phyloP scores from a whole-genome alignment of 805 yeast genomes.

The Teunomyces gatunensis region DNA sequence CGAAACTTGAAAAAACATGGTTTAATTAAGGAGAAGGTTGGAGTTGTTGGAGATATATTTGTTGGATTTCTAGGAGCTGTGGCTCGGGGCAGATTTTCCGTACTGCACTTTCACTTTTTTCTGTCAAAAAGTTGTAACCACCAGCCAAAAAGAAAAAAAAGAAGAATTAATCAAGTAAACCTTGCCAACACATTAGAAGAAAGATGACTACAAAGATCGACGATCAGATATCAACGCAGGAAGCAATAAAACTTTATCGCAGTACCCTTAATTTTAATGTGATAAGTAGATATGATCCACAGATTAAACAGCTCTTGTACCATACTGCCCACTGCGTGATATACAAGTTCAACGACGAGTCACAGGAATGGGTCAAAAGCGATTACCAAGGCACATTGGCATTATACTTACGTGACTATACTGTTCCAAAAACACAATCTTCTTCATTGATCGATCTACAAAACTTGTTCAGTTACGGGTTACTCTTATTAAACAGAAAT shows the following conservation, averaged over 20 bases:
- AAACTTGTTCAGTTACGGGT: constrained; percentile 59
- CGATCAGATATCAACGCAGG: constrained; percentile 40
- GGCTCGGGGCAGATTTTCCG: background rate
- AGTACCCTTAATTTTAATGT: constrained; percentile 73
- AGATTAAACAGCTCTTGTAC: constrained; percentile 62
- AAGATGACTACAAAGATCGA: constrained; percentile 1
- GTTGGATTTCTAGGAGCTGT: background rate
- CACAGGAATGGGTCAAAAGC: constrained; percentile 66
- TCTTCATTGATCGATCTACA: constrained; percentile 32
- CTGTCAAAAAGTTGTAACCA: background rate
- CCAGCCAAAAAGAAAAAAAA: background rate
- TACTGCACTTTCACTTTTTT: no score
- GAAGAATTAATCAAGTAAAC: background rate
- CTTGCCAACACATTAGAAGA: background rate
- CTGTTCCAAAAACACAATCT: constrained; percentile 10
- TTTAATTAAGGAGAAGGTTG: background rate
- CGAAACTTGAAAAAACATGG: constrained; percentile 5
- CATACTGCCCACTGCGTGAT: constrained; percentile 72
- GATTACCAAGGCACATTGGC: constrained; percentile 72
- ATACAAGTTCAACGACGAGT: constrained; percentile 56
- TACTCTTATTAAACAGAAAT: constrained; percentile 64
- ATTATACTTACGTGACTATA: constrained; percentile 53
- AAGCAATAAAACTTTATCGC: constrained; percentile 59
- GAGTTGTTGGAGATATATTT: background rate
- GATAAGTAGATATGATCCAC: constrained; percentile 73